phyloP scores from a whole-genome alignment of 1,284 basidiomycete species.

The Tilletia indica region DNA sequence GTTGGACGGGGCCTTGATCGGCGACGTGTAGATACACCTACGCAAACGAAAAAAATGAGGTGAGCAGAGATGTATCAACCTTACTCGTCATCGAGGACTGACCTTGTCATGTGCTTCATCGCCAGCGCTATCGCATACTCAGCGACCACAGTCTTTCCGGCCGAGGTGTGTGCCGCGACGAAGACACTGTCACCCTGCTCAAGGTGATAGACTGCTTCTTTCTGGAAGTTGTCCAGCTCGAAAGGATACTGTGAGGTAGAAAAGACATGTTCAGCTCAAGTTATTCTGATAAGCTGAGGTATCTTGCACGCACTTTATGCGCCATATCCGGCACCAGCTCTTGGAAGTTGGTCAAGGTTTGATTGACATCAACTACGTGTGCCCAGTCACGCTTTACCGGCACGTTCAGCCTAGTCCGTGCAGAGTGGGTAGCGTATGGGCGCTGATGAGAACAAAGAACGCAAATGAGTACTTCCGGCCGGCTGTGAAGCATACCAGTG shows the following conservation, averaged over 20 bases:
- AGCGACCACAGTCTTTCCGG: constrained; percentile 99
- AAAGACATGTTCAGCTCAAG: not conserved
- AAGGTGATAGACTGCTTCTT: constrained; percentile 95
- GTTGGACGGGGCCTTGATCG: constrained; percentile 97
- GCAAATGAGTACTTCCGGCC: not conserved
- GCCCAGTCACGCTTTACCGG: constrained; percentile 87
- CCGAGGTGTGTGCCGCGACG: constrained; percentile 96
- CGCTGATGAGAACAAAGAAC: constrained; percentile 21
- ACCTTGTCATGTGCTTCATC: constrained; percentile 92
- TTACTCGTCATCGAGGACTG: constrained; percentile 27
- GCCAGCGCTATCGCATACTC: constrained; percentile 98
- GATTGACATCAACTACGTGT: constrained; percentile 90
- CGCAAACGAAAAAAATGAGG: not conserved
- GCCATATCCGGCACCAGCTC: constrained; percentile 88
- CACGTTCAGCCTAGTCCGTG: constrained; percentile 15
- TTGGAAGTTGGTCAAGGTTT: constrained; percentile 80
- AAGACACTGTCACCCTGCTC: constrained; percentile 98
- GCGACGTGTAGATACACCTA: constrained; percentile 93
- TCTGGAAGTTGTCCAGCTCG: constrained; percentile 86
- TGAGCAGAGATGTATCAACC: not conserved
- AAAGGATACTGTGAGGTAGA: constrained; percentile 62
- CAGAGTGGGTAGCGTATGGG: constrained; percentile 16
- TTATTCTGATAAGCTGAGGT: too few relatives aligned
- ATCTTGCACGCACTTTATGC: constrained; percentile 64
- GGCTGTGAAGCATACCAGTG: not conserved